Evolutionary conservation across 2,329 filamentous ascomycete genomes (phyloP).

Genomic region (Paecilomyces sp.): DNA sequence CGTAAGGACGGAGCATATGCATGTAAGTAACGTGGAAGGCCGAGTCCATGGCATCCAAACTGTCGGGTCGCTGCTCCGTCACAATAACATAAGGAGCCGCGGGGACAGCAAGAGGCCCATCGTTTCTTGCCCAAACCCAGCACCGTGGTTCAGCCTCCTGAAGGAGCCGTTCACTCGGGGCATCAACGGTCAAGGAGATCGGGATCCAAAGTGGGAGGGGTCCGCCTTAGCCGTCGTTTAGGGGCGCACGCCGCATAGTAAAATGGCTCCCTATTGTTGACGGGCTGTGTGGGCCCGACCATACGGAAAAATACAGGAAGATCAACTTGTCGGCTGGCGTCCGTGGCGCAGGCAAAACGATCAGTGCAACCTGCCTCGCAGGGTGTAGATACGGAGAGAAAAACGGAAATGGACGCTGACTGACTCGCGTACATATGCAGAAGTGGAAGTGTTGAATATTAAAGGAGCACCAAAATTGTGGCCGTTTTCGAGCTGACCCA

Average conservation of each 20-base stretch:
- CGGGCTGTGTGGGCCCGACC: neutral
- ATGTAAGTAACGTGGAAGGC: slow-evolving; percentile 7
- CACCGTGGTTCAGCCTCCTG: slow-evolving; percentile 7
- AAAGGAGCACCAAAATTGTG: neutral
- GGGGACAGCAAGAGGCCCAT: slow-evolving; percentile 1
- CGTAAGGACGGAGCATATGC: slow-evolving; percentile 7
- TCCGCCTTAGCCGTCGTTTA: neutral
- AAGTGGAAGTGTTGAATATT: neutral
- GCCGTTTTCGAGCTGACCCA: neutral
- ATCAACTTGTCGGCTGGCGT: neutral
- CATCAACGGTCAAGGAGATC: neutral
- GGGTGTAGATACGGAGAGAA: neutral
- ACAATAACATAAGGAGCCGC: slow-evolving; percentile 1
- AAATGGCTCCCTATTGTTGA: neutral
- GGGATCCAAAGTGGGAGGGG: neutral
- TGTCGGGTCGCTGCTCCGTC: slow-evolving; percentile 9
- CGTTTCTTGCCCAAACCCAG: slow-evolving; percentile 5
- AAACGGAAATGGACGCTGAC: neutral
- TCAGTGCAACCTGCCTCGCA: neutral
- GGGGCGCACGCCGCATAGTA: neutral
- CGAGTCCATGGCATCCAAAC: slow-evolving; percentile 8
- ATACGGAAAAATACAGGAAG: neutral
- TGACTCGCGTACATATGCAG: neutral
- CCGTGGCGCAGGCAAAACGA: neutral
- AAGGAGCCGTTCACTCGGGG: neutral